Percentiles rank a stretch among this genome's conserved stretches.
phyloP scores from a whole-genome alignment of 2,329 filamentous ascomycete genomes.

The Sporothrix humicola region DNA sequence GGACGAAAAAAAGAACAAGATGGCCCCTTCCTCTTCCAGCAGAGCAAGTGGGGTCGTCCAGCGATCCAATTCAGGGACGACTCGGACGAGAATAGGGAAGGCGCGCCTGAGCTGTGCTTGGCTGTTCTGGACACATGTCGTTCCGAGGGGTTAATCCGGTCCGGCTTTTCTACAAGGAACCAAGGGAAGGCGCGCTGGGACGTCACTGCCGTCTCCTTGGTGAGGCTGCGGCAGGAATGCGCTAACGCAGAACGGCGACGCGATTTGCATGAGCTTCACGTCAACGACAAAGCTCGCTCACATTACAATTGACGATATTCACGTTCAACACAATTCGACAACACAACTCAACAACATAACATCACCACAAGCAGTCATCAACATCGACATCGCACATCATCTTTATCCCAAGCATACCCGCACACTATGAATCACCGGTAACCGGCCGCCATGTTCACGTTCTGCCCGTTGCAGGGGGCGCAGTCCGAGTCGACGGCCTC shows the following conservation, averaged over 20 bases:
- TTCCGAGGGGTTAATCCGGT: constrained; percentile 45
- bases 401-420: neutral
- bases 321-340: neutral
- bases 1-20: constrained; percentile 2
- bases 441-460: constrained; percentile 78
- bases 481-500: constrained; percentile 85
- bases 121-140: constrained; percentile 42
- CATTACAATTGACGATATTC: neutral
- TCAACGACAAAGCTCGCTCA: neutral
- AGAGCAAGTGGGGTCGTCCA: constrained; percentile 25
- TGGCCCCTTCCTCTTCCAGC: neutral
- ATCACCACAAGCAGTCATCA: neutral
- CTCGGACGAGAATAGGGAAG: constrained; percentile 18
- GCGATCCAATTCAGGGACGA: constrained; percentile 22
- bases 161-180: constrained; percentile 2
- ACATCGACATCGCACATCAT: neutral
- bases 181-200: constrained; percentile 7
- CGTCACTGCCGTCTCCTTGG: constrained; percentile 16
- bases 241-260: constrained; percentile 33
- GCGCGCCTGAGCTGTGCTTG: constrained; percentile 4
- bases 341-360: neutral
- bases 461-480: constrained; percentile 89
- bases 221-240: constrained; percentile 26
- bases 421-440: constrained; percentile 1
- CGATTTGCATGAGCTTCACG: constrained; percentile 33